phyloP scores from a whole-genome alignment of 2,329 filamentous ascomycete genomes.

The Paramyrothecium roridum region DNA sequence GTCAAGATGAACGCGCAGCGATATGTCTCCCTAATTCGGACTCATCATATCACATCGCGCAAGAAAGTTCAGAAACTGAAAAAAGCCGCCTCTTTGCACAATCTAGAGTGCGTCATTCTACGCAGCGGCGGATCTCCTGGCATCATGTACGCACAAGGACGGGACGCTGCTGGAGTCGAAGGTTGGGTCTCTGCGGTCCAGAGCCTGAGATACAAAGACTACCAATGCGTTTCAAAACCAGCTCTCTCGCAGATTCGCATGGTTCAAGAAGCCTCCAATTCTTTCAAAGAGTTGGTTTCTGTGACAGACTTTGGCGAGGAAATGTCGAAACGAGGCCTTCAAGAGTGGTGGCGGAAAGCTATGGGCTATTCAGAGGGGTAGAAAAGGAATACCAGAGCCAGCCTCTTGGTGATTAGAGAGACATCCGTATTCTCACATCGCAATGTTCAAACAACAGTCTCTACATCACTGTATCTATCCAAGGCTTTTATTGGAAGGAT shows the following conservation, averaged over 20 bases:
- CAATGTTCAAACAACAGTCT: not conserved
- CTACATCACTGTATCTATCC: not conserved
- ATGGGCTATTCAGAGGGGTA: conserved; percentile 51
- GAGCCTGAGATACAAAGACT: conserved; percentile 69
- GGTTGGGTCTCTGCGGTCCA: conserved; percentile 65
- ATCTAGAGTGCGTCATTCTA: conserved; percentile 59
- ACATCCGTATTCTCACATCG: not conserved
- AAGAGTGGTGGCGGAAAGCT: conserved; percentile 63
- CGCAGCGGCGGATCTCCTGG: conserved; percentile 68
- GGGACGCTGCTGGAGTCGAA: conserved; percentile 47
- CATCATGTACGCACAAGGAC: conserved; percentile 73
- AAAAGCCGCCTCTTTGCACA: conserved; percentile 57
- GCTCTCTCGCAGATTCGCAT: conserved; percentile 18
- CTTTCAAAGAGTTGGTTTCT: conserved; percentile 57
- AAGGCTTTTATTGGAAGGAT: not conserved
- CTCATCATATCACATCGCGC: conserved; percentile 77
- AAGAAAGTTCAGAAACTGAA: conserved; percentile 64
- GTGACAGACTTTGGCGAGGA: conserved; percentile 61
- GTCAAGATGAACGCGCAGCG: not conserved
- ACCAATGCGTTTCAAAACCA: conserved; percentile 58
- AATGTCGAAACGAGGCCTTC: conserved; percentile 59
- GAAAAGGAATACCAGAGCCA: too few species aligned
- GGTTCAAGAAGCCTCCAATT: conserved; percentile 3
- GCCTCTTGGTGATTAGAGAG: too few species aligned
- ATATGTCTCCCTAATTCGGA: conserved; percentile 56